A percentile compares a stretch with the other conserved stretches of the same genome.
These are phyloP conservation scores for Panicum miliaceum DNA, from an alignment of 176 grass and related monocot genomes.

Conservation along the genomic window DNA sequence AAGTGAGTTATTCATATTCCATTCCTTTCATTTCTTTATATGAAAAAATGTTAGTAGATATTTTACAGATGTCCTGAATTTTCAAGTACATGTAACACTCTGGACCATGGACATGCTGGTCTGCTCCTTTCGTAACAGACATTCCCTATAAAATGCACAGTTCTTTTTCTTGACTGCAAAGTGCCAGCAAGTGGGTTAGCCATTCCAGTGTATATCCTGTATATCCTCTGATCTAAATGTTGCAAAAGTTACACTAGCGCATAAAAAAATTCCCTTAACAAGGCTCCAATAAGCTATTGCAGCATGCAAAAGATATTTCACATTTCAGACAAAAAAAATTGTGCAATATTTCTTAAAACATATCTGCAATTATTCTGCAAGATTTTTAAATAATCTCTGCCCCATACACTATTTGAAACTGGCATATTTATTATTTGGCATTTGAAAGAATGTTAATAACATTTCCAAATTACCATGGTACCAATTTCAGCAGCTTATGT, in stretches of 20 bases:
- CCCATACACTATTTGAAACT: slow-evolving; percentile 8
- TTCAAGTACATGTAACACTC: slow-evolving; percentile 18
- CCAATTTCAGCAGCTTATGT: neutral
- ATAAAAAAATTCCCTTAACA: slow-evolving; percentile 11
- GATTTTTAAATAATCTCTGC: neutral
- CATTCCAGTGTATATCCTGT: neutral
- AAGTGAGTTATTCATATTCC: slow-evolving; percentile 68
- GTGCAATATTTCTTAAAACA: neutral
- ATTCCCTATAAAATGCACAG: neutral
- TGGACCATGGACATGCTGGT: slow-evolving; percentile 7
- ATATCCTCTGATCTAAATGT: neutral
- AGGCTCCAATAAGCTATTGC: slow-evolving; percentile 4
- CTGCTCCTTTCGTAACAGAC: slow-evolving; percentile 30
- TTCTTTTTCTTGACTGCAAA: neutral
- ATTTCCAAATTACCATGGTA: neutral
- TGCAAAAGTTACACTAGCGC: slow-evolving; percentile 17
- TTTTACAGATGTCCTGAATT: slow-evolving; percentile 1
- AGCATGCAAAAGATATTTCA: neutral
- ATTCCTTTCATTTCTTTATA: slow-evolving; percentile 21
- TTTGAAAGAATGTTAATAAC: neutral
- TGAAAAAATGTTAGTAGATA: slow-evolving; percentile 31
- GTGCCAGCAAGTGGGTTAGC: slow-evolving; percentile 1
- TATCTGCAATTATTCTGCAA: neutral
- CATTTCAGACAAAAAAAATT: neutral
- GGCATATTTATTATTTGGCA: neutral